Evolutionary conservation across 345 rosid genomes (phyloP), one percentile per base, ranked within the genome.

Genomic region (Pistacia integerrima): DNA sequence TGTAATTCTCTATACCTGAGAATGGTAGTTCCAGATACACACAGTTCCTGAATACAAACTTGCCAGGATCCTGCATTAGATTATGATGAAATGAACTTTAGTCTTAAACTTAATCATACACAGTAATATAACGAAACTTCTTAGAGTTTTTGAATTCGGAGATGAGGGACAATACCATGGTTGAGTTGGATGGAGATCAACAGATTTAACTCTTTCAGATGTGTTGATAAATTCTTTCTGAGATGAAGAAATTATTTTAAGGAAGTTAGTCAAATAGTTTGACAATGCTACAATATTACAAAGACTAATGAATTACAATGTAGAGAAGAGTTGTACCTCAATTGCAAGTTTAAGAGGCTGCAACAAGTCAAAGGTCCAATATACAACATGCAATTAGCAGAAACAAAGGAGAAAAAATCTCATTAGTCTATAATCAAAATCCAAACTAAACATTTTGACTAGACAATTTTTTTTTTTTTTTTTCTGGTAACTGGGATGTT

Each of bases 21-120:
- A 88, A 84, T 88, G 88, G 85, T 88, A 90, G 83, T 90, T 90
- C 94, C 91, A 92, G 72, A 92, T 84, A 79, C 89, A 85, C 77
- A 92, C 83, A 57, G 85, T 90, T 84, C 97, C 97, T 6, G 94
- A 80, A 73, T 90, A 78, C 86, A 92, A 84, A 83, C 92, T 88
- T 68, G 88, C 82, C 48, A 92, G 86, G 77, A 90, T 85, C 97
- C 97, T 92, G 86, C 75, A 75, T 14, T 1, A 61, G 10, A 9
- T 10, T 14, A 30, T 30, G 25, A 69, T 14, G 67, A 67, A 36
- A 35, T 38, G 13, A 41, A 60, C 18, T 54, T 55, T 55, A 11
- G 11, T 33, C n/a, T 14, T 25, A 14, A 41, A 8, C 13, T 48
- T 8, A 25, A 46, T 9, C 8, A 11, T 57, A 16, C 35, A 33